phyloP scores from a whole-genome alignment of 768 basidiomycete genomes.

The Lentinula lateritia region DNA sequence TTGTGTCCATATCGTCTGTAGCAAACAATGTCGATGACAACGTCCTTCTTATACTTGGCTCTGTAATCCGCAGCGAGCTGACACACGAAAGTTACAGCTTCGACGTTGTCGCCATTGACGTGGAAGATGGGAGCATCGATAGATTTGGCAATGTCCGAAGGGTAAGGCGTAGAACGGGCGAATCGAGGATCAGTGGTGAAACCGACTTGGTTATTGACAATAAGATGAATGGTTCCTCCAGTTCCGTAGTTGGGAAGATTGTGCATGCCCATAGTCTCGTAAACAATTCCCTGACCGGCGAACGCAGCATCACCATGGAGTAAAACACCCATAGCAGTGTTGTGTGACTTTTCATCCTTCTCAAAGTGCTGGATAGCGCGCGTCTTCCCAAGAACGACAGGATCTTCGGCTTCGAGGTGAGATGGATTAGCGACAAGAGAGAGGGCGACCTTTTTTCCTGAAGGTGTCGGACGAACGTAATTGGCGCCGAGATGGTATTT shows the following conservation, averaged over 20 bases:
- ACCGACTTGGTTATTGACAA: constrained; percentile 99
- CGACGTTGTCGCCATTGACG: constrained; percentile 97
- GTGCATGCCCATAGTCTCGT: constrained; percentile 99
- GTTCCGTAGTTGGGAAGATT: constrained; percentile 94
- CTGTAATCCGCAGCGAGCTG: constrained; percentile 97
- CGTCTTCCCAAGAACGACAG: constrained; percentile 99
- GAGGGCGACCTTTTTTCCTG: constrained; percentile 94
- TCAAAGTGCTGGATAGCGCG: constrained; percentile 94
- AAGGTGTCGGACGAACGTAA: constrained; percentile 96
- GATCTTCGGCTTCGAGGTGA: constrained; percentile 95
- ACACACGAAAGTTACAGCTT: constrained; percentile 98
- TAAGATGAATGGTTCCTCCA: constrained; percentile 96
- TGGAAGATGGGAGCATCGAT: constrained; percentile 99
- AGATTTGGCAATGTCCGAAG: constrained; percentile 96
- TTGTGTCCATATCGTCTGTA: constrained; percentile 99
- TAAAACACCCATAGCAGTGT: constrained; percentile 89
- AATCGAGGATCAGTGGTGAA: constrained; percentile 99
- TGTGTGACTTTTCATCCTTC: constrained; percentile 72
- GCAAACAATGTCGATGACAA: constrained; percentile 97
- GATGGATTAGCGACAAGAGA: constrained; percentile 99
- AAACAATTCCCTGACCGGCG: constrained; percentile 96
- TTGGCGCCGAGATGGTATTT: constrained; percentile 99
- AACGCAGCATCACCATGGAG: constrained; percentile 99
- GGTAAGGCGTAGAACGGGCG: constrained; percentile 95
- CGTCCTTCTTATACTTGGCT: constrained; percentile 98